Base-by-base conservation (phyloP, 805 yeast species). In the Candida ovalis region DNA sequence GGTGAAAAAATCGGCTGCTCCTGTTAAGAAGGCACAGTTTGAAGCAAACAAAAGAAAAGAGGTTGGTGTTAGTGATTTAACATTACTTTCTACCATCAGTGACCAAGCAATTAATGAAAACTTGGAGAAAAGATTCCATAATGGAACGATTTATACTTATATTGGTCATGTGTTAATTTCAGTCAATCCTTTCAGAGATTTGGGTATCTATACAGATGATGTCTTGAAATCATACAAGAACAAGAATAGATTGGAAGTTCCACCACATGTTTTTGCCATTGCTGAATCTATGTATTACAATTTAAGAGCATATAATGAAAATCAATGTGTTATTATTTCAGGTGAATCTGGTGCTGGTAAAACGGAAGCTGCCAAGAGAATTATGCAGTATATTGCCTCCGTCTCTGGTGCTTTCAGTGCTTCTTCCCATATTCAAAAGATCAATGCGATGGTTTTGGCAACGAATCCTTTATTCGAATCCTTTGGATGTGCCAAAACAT, bases 281-380 rank as follows among this genome's bases (percentile, higher is more conserved):
- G 99, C 99, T 10, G 99, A 94, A 69, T 72, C 95, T 32, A 90
- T 94, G 96, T 94, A 86, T 68, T 92, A 94, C 70, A 88, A 92
- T 66, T 78, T 94, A 83, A 91, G 91, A 68, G 86, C 96, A 0
- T 94, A 94, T 69, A 81, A 86, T 50, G 98, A 94, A 60, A 89
- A 83, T 63, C 99, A 94, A 67, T 92, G 98, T 77, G 98, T 94
- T 21, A 94, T 94, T 59, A 94, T 94, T 56, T 88, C 96, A 2
- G 98, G 98, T 48, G 98, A 92, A 67, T 88, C 96, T 1, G 98
- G 98, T 53, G 98, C 98, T 4, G 98, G 98, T 44, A 92, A 92
- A 64, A 92, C 98, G 4, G 98, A 92, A 70, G 97, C 97, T 21
- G 97, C 98, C 38, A 92, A 92, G 73, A 82, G 95, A 66, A 91